phyloP scores from a whole-genome alignment of 768 basidiomycete genomes.

The Russula olivacea region DNA sequence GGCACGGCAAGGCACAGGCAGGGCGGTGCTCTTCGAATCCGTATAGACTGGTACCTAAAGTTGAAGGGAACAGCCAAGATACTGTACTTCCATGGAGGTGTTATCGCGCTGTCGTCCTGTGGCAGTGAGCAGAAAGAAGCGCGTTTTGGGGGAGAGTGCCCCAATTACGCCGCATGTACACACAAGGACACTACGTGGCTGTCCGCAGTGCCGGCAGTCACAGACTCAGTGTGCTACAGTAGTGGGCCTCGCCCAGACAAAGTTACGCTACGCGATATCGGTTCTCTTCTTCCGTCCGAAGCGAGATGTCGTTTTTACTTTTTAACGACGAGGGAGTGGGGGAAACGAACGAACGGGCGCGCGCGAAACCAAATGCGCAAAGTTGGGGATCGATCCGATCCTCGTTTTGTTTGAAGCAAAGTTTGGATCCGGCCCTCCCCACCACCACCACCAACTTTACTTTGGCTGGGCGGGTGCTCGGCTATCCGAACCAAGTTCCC shows the following conservation, averaged over 20 bases:
- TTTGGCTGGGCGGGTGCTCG: conserved; percentile 9
- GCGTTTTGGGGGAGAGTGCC: conserved; percentile 7
- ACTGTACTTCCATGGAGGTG: not conserved
- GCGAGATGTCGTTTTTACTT: not conserved
- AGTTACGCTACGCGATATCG: not conserved
- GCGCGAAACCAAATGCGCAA: not conserved
- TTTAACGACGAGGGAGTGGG: not conserved
- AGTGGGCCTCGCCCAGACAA: not conserved
- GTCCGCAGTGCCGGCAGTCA: conserved; percentile 9
- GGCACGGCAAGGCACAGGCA: not conserved
- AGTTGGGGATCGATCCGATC: conserved; percentile 18
- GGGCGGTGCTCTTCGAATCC: not conserved
- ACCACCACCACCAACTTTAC: not conserved
- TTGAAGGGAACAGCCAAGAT: conserved; percentile 7
- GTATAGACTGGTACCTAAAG: conserved; percentile 5
- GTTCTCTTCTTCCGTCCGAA: conserved; percentile 14
- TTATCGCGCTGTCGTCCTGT: conserved; percentile 7
- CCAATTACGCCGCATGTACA: conserved; percentile 17
- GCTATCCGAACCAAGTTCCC: conserved; percentile 16
- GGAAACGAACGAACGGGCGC: not conserved
- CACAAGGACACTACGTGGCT: conserved; percentile 18
- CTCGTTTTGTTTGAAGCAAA: conserved; percentile 9
- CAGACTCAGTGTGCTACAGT: not conserved
- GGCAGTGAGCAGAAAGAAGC: conserved; percentile 14
- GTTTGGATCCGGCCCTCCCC: not conserved